phyloP scores from a whole-genome alignment of 2,329 filamentous ascomycete species.

The Epicoccum sorghinum region DNA sequence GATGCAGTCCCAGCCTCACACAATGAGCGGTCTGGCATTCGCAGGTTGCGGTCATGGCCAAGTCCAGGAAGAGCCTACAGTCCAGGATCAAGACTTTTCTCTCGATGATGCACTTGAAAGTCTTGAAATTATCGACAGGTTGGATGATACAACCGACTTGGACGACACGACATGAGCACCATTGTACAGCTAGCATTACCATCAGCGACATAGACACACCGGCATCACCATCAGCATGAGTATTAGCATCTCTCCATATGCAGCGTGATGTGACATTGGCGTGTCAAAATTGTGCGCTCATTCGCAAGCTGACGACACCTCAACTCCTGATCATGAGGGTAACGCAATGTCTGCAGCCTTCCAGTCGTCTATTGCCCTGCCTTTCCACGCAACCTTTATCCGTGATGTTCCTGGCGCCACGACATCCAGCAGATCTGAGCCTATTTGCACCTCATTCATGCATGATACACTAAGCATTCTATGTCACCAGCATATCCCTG shows the following conservation, averaged over 20 bases:
- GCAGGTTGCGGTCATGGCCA: neutral
- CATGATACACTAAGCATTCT: neutral
- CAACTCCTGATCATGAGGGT: neutral
- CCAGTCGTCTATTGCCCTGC: neutral
- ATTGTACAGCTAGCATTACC: conserved; percentile 10
- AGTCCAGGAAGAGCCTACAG: neutral
- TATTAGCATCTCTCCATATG: neutral
- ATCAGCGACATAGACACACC: neutral
- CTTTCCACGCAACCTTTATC: neutral
- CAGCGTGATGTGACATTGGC: neutral
- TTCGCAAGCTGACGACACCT: neutral
- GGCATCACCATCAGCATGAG: neutral
- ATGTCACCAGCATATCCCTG: neutral
- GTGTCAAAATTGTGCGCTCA: neutral
- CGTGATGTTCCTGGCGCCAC: neutral
- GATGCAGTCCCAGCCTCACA: neutral
- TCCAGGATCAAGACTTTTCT: neutral
- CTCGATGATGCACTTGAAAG: neutral
- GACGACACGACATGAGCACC: conserved; percentile 1
- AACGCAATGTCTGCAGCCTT: neutral
- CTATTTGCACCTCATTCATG: conserved; percentile 15
- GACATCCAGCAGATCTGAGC: conserved; percentile 5
- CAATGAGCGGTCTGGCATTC: neutral
- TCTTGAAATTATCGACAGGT: neutral
- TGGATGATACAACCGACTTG: neutral